A percentile compares a stretch with the other conserved stretches of the same genome.
Evolutionary conservation across 495 filamentous ascomycete genomes (phyloP).

Genomic region (Neurospora sp.): DNA sequence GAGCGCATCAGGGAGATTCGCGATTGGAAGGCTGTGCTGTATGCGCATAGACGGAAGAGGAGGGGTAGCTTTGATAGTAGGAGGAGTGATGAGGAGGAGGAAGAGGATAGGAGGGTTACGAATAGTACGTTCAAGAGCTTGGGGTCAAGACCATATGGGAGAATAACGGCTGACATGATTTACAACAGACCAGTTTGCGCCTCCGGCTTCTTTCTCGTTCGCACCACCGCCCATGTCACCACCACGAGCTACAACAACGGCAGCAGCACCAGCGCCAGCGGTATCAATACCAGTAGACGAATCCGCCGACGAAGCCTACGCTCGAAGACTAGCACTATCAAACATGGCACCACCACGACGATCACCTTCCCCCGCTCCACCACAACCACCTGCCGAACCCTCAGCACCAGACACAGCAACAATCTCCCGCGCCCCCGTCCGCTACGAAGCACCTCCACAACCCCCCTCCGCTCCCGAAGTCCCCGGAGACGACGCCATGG

Average conservation of each 20-base stretch:
- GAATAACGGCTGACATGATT: conserved; percentile 11
- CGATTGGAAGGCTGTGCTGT: conserved; percentile 83
- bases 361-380: conserved; percentile 35
- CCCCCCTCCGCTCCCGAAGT: conserved; percentile 16
- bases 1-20: conserved; percentile 69
- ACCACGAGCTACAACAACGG: conserved; percentile 25
- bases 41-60: conserved; percentile 55
- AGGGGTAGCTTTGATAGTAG: conserved; percentile 25
- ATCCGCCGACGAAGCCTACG: conserved; percentile 63
- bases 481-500: conserved; percentile 35
- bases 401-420: conserved; percentile 34
- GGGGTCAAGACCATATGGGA: background rate
- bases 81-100: conserved; percentile 44
- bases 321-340: conserved; percentile 49
- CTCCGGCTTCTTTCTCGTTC: conserved; percentile 56
- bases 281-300: conserved; percentile 39
- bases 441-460: conserved; percentile 59
- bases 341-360: conserved; percentile 29
- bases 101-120: conserved; percentile 40
- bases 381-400: conserved; percentile 25
- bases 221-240: conserved; percentile 56
- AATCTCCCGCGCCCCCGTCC: conserved; percentile 81
- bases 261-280: conserved; percentile 5
- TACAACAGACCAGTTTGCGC: conserved; percentile 56
- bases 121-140: conserved; percentile 33